Conservation (phyloP, 1,284 basidiomycete species). For the Inonotus obliquus region DNA sequence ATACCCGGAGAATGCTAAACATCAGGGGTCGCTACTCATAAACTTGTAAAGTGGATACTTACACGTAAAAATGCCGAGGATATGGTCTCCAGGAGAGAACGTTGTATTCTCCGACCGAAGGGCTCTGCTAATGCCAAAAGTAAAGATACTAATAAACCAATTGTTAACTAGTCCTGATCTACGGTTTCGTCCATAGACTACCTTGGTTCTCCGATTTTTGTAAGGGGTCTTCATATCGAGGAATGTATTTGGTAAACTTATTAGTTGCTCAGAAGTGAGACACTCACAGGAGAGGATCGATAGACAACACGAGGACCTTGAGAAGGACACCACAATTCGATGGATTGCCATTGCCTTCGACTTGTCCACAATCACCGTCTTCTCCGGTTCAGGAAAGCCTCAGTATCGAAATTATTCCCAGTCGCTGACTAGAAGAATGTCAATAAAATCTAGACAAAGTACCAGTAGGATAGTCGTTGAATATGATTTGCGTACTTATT, state of each 20-base stretch:
- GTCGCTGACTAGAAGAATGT: no score
- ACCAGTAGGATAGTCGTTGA: no score
- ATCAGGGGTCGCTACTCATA: neutral
- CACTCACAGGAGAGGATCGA: conserved; percentile 42
- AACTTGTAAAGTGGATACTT: neutral
- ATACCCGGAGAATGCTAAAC: conserved; percentile 7
- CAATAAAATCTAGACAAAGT: no score
- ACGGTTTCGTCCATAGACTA: no score
- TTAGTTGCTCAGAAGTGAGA: no score
- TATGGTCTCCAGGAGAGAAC: conserved; percentile 21
- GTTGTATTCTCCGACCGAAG: conserved; percentile 19
- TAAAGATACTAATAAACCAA: conserved; percentile 7
- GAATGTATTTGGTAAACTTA: no score
- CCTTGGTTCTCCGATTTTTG: conserved; percentile 2
- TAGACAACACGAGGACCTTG: conserved; percentile 32
- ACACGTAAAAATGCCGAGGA: conserved; percentile 16
- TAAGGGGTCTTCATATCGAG: conserved; percentile 18
- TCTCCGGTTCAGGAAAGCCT: no score
- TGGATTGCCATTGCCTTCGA: conserved; percentile 31
- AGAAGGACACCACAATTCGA: conserved; percentile 38
- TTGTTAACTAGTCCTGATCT: no score
- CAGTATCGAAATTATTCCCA: no score
- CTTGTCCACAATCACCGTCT: conserved; percentile 30
- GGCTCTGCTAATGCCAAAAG: conserved; percentile 17
- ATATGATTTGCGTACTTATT: no score